Evolutionary conservation across 1,284 basidiomycete genomes (phyloP), one percentile per base, ranked within the genome.

Genomic region (Rhodotorula sp.): DNA sequence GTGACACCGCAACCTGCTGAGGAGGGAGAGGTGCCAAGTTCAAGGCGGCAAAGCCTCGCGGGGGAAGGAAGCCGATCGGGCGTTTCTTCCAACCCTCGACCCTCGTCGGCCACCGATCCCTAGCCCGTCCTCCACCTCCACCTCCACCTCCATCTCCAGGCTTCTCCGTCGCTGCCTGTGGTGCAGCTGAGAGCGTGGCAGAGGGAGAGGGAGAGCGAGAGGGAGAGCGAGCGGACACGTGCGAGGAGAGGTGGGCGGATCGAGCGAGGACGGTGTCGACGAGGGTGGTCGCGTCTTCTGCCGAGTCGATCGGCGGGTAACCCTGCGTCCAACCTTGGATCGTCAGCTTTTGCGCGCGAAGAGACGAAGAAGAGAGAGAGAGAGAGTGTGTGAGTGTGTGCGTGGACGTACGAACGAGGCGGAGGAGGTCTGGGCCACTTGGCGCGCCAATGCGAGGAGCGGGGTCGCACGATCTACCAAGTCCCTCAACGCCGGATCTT

Each of bases 51-150:
- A 69, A 47, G 6, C 61, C 46, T 0, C 68, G 56, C 6, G 37
- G 30, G 11, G 66, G 69, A 7, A 68, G 48, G 44, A 24, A 2
- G 1, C 75, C 76, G 20, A 77, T 75, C 11, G 76, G 76, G 6
- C 10, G 5, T 10, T 34, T 34, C 34, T 10, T 34, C 34, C 34
- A 34, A 5, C 34, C 34, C 10, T 34, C 6, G 10, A 30, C 11
- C 52, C 28, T 31, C n/a, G n/a, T 16, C 52, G 53, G 20, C 53
- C 28, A 31, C 26, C n/a, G n/a, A n/a, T 37, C 20, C 2, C 18
- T 10, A 2, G 5, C 31, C 20, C n/a, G 22, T 20, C 34, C 54
- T 40, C 37, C 18, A 11, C 15, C 31, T 22, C 31, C 30, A 18
- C 53, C n/a, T n/a, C n/a, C n/a, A n/a, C n/a, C n/a, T n/a, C n/a